Conservation (phyloP, 1,284 basidiomycete genomes). For the Cronartium quercuum region DNA sequence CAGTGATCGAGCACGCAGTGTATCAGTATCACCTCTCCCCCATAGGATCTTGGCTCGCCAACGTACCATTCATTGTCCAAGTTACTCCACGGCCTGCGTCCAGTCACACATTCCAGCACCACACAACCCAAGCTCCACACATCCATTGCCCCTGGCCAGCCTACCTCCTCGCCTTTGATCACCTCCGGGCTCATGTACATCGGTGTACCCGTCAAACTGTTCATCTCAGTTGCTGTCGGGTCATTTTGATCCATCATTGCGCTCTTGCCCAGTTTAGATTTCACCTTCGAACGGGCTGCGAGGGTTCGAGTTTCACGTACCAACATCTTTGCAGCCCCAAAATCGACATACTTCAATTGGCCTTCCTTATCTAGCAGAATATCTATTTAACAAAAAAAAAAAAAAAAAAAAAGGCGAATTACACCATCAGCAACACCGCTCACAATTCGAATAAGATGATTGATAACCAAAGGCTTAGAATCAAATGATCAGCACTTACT, state of each 20-base stretch:
- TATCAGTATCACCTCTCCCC: neutral
- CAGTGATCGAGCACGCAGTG: slow-evolving; percentile 45
- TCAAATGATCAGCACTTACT: slow-evolving; percentile 59
- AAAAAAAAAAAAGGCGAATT: neutral
- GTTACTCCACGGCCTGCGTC: slow-evolving; percentile 95
- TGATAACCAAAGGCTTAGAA: too few species aligned
- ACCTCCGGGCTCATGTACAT: slow-evolving; percentile 99
- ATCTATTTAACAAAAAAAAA: slow-evolving; percentile 55
- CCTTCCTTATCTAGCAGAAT: slow-evolving; percentile 86
- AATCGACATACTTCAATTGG: slow-evolving; percentile 96
- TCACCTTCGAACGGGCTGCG: slow-evolving; percentile 55
- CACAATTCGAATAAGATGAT: too few species aligned
- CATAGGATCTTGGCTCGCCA: neutral
- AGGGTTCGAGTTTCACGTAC: slow-evolving; percentile 86
- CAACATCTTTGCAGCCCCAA: slow-evolving; percentile 95
- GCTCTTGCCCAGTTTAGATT: slow-evolving; percentile 37
- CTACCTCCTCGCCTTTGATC: slow-evolving; percentile 67
- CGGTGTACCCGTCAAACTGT: slow-evolving; percentile 78
- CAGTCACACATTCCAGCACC: slow-evolving; percentile 90
- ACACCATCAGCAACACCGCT: neutral
- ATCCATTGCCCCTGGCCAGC: slow-evolving; percentile 92
- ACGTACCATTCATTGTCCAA: slow-evolving; percentile 95
- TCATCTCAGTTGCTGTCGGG: slow-evolving; percentile 51
- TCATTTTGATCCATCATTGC: slow-evolving; percentile 45
- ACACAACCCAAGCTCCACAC: slow-evolving; percentile 97